Base-by-base conservation (phyloP, 495 filamentous ascomycete species). In the Penicillium pancosmium region DNA sequence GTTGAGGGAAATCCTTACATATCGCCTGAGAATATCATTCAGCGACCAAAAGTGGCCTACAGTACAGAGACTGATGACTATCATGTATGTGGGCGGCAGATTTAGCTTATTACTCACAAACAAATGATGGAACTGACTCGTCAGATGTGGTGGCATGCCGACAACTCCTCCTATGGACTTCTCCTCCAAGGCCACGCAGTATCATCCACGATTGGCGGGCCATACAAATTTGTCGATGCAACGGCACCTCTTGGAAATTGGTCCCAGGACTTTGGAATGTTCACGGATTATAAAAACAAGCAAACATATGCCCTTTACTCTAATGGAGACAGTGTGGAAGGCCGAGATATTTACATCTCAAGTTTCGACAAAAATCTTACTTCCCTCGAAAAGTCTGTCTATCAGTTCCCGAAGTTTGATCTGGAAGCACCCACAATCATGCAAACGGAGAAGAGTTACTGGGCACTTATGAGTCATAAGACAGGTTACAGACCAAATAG, bases 91-190 rank as follows among this genome's bases (percentile, higher is more conserved):
- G 3, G 36, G 36, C 15, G 36, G 36, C 11, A 38, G 0, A 38
- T 13, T 5, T 38, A 13, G 4, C 36, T 9, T 38, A 13, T 4
- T 13, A 38, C n/a, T 38, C 1, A 38, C 11, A 13, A 13, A 38
- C 3, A n/a, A 13, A 38, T 15, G 23, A 40, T 34, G 23, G 19
- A 1, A 8, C 21, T 50, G 15, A 49, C 40, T 25, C 10, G 11
- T 4, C 46, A 69, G 67, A 69, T 69, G 67, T 65, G 59, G 59
- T 69, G 67, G 67, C 67, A 69, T 35, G 67, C 67, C 5, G 67
- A 69, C 27, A 69, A 69, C 34, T 69, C 67, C n/a, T 60, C 46
- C 9, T 69, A 69, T 21, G 67, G 67, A 0, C 61, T 60, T 48
- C 67, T 69, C 21, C 54, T 69, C 0, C 67, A 69, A 48, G 67